A percentile compares a stretch with the other conserved stretches of the same genome.
phyloP scores from a whole-genome alignment of 352 stramenopile genomes.

The Phytophthora rubi region DNA sequence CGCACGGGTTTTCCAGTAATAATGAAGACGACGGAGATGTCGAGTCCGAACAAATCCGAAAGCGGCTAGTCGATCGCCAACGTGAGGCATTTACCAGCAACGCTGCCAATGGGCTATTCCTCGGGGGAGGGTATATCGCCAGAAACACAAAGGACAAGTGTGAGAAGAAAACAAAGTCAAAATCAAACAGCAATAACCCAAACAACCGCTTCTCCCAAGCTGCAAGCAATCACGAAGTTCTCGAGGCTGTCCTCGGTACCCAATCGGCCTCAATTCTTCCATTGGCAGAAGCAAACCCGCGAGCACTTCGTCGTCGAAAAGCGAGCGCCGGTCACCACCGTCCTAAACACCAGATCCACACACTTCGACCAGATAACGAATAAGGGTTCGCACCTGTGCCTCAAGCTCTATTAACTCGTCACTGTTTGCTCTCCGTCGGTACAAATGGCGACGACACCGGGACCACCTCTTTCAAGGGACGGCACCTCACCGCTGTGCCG shows the following conservation, averaged over 20 bases:
- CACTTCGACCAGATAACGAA: constrained; percentile 9
- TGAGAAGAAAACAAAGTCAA: constrained; percentile 8
- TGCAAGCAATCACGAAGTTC: constrained; percentile 15
- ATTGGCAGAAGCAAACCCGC: constrained; percentile 24
- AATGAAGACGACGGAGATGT: constrained; percentile 6
- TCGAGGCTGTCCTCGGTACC: constrained; percentile 19
- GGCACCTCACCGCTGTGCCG: constrained; percentile 75
- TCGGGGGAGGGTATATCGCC: constrained; percentile 50
- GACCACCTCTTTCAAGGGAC: constrained; percentile 28
- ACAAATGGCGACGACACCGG: constrained; percentile 20
- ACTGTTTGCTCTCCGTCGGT: constrained; percentile 15
- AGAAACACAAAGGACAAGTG: constrained; percentile 28
- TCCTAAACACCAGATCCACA: constrained; percentile 4
- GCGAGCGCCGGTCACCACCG: constrained; percentile 17
- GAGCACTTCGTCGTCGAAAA: constrained; percentile 31
- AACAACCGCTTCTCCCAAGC: constrained; percentile 9
- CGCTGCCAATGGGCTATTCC: constrained; percentile 31
- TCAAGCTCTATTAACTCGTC: constrained; percentile 26
- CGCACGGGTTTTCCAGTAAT: not conserved
- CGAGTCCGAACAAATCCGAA: constrained; percentile 16
- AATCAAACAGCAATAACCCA: constrained; percentile 3
- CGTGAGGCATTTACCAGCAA: constrained; percentile 28
- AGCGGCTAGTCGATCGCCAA: constrained; percentile 24
- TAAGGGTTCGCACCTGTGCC: not conserved
- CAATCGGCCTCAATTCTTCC: constrained; percentile 27